Percentiles rank a stretch among this genome's conserved stretches.
phyloP scores from a whole-genome alignment of 1,284 basidiomycete species.

The Pseudozyma sp. region DNA sequence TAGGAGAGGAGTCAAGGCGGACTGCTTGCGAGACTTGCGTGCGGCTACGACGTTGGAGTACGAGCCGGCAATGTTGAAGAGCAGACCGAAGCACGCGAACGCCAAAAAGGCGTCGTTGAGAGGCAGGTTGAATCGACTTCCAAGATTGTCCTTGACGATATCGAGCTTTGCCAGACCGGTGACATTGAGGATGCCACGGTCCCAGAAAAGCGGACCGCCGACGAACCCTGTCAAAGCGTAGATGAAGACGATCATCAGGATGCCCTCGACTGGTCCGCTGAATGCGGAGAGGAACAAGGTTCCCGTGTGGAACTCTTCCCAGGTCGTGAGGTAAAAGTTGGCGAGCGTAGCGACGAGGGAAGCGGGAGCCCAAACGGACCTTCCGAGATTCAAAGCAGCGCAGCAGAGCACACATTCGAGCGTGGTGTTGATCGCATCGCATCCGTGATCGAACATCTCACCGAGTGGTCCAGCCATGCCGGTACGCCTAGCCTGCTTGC shows the following conservation, averaged over 20 bases:
- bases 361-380: slow-evolving; percentile 95
- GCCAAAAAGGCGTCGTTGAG: slow-evolving; percentile 90
- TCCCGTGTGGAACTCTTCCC: slow-evolving; percentile 97
- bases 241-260: slow-evolving; percentile 84
- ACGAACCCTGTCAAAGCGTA: slow-evolving; percentile 77
- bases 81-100: slow-evolving; percentile 80
- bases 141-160: slow-evolving; percentile 62
- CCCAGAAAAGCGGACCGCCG: slow-evolving; percentile 79
- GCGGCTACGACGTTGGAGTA: slow-evolving; percentile 60
- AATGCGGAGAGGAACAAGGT: slow-evolving; percentile 75
- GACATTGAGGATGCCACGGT: slow-evolving; percentile 77
- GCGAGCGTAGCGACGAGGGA: slow-evolving; percentile 86
- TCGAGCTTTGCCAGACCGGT: slow-evolving; percentile 73
- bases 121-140: slow-evolving; percentile 75
- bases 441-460: slow-evolving; percentile 96
- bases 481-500: slow-evolving; percentile 92
- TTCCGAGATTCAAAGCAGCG: slow-evolving; percentile 79
- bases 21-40: slow-evolving; percentile 39
- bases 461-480: slow-evolving; percentile 96
- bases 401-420: slow-evolving; percentile 60
- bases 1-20: slow-evolving; percentile 75
- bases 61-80: slow-evolving; percentile 81
- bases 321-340: slow-evolving; percentile 94
- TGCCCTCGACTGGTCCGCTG: slow-evolving; percentile 96
- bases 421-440: slow-evolving; percentile 87